Evolutionary conservation across 2,329 filamentous ascomycete species (phyloP), one percentile per base, ranked within the genome.

Genomic region (Shiraia bambusicola): DNA sequence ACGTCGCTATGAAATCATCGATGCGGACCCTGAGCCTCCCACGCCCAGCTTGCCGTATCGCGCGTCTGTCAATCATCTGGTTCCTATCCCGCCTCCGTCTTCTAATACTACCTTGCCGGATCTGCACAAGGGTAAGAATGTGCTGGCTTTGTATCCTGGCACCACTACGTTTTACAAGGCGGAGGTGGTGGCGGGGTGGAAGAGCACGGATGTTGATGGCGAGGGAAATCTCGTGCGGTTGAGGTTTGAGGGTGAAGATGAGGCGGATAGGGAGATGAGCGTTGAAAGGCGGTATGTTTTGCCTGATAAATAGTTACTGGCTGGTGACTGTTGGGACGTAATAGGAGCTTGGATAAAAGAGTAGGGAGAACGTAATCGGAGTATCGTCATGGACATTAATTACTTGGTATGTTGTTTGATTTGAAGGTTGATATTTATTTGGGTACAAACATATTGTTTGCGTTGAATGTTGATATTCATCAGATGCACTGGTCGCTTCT

Each of bases 101-200:
- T 56, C 56, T 11, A 75, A 75, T 37, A 57, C 59, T 17, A 69
- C 64, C 4, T 54, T 76, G 15, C 63, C 65, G 1, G 70, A 74
- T 42, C 52, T 77, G 14, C 51, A 58, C 11, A 67, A 70, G 31
- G 65, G 69, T 6, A 69, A 64, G 45, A 60, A 70, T n/a, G 75
- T 77, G 1, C 59, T 77, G 5, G 75, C 75, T 22, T 65, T 76
- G 39, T 77, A 77, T 47, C 75, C 75, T 1, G 70, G 72, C 14
- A 77, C 75, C 6, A 77, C 75, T n/a, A 77, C 75, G 2, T 77
- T 77, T 49, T 77, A 77, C 54, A 75, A 74, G 49, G 75, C 75
- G 1, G 74, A 76, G 49, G 74, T 77, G 4, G 71, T 69, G 8
- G 65, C 66, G 7, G 54, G 58, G 6, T 75, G 73, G 71, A 63